phyloP scores from a whole-genome alignment of 768 basidiomycete species.

The Tricholomella constricta region DNA sequence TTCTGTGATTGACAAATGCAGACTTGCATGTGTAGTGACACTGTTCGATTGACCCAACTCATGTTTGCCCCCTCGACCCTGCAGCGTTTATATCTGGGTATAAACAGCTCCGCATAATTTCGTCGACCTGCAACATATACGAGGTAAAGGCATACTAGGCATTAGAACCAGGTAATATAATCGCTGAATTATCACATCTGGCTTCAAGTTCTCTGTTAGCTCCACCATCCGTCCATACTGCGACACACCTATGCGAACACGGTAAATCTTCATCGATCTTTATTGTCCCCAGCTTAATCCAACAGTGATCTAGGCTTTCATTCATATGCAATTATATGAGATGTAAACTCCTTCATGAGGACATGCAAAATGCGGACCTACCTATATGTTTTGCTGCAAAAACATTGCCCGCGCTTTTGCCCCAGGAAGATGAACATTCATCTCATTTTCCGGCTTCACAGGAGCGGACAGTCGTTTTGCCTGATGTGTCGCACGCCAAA shows the following conservation, averaged over 20 bases:
- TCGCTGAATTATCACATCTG: conserved; percentile 55
- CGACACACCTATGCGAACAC: conserved; percentile 57
- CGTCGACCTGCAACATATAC: conserved; percentile 42
- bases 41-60: not conserved
- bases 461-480: conserved; percentile 53
- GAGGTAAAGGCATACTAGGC: conserved; percentile 42
- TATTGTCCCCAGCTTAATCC: too few relatives aligned
- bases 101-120: conserved; percentile 1
- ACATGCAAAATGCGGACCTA: conserved; percentile 59
- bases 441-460: conserved; percentile 21
- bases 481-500: conserved; percentile 63
- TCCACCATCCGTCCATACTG: conserved; percentile 59
- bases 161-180: too few relatives aligned
- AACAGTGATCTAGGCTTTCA: conserved; percentile 46
- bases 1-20: conserved; percentile 27
- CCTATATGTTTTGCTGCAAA: conserved; percentile 65
- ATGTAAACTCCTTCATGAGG: conserved; percentile 29
- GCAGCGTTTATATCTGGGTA: not conserved
- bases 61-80: conserved; percentile 1
- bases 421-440: too few relatives aligned
- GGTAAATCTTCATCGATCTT: conserved; percentile 31
- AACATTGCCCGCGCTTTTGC: conserved; percentile 59
- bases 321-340: conserved; percentile 4
- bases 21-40: too few relatives aligned
- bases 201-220: conserved; percentile 59